A percentile compares a stretch with the other conserved stretches of the same genome.
phyloP scores from a whole-genome alignment of 2,329 filamentous ascomycete genomes.

The Aspergillus sp. region DNA sequence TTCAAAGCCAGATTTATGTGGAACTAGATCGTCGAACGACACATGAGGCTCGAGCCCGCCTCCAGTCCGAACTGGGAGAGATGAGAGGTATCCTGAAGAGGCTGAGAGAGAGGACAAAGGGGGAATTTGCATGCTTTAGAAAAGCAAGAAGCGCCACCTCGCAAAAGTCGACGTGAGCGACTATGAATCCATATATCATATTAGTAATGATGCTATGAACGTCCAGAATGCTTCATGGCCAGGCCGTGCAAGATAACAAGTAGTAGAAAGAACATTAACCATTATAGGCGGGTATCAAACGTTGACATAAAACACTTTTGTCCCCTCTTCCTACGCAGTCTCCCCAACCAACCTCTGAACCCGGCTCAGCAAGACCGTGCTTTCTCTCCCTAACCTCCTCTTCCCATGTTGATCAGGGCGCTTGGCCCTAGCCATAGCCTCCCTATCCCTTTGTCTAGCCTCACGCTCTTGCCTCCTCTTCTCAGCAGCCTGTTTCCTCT shows the following conservation, averaged over 20 bases:
- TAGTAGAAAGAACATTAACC: conserved; percentile 11
- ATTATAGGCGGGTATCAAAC: conserved; percentile 23
- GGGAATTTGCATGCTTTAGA: conserved; percentile 85
- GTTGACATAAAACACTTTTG: conserved; percentile 22
- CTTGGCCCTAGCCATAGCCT: conserved; percentile 65
- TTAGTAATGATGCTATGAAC: background rate
- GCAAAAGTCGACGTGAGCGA: conserved; percentile 24
- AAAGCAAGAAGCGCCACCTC: conserved; percentile 56
- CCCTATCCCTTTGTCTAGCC: conserved; percentile 73
- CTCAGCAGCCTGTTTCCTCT: conserved; percentile 61
- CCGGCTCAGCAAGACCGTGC: conserved; percentile 74
- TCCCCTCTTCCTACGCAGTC: conserved; percentile 18
- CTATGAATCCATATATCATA: background rate
- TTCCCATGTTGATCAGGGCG: conserved; percentile 69
- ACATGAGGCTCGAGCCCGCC: conserved; percentile 75
- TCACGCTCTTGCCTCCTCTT: conserved; percentile 68
- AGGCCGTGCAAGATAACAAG: conserved; percentile 3
- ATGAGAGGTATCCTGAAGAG: conserved; percentile 87
- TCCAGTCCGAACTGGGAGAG: conserved; percentile 87
- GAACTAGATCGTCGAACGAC: conserved; percentile 88
- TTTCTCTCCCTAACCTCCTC: conserved; percentile 81
- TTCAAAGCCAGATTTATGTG: conserved; percentile 89
- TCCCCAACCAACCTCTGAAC: conserved; percentile 71
- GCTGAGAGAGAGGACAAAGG: conserved; percentile 77
- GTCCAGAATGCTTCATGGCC: background rate